These are phyloP conservation scores for Lindgomyces ingoldianus DNA, from an alignment of 495 filamentous ascomycete genomes.

Conservation along the genomic window DNA sequence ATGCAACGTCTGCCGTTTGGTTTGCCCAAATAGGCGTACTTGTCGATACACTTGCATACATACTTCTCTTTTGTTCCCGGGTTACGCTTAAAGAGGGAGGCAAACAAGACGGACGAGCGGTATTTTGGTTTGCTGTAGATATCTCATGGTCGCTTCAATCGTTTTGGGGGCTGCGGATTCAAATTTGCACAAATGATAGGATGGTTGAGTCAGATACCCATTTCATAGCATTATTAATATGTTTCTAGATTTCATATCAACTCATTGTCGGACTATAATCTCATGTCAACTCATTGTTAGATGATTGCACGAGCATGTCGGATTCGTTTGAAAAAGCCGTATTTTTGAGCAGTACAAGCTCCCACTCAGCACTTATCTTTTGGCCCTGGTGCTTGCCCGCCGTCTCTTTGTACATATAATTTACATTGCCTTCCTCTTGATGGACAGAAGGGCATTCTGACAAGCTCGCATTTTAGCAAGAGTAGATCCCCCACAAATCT, in stretches of 20 bases:
- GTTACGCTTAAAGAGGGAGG: neutral
- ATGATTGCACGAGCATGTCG: too few species aligned
- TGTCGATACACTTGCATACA: slow-evolving; percentile 5
- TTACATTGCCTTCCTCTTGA: too few species aligned
- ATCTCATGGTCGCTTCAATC: neutral
- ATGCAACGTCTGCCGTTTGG: neutral
- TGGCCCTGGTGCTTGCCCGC: too few species aligned
- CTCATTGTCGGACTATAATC: neutral
- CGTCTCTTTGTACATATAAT: too few species aligned
- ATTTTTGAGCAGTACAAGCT: too few species aligned
- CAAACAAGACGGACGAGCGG: neutral
- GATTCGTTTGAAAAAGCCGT: too few species aligned
- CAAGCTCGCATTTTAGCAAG: too few species aligned
- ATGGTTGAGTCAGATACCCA: slow-evolving; percentile 14
- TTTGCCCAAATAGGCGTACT: neutral
- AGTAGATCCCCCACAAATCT: too few species aligned
- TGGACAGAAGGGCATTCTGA: too few species aligned
- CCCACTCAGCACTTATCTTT: too few species aligned
- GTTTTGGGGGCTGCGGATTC: neutral
- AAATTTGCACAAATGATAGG: slow-evolving; percentile 15
- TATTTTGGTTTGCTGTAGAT: neutral
- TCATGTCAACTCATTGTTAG: neutral
- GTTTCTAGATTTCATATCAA: slow-evolving; percentile 13
- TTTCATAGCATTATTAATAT: slow-evolving; percentile 9
- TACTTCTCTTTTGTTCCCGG: neutral